Evolutionary conservation across 1,284 basidiomycete genomes (phyloP), one percentile per base, ranked within the genome.

Genomic region (Cronartium quercuum): DNA sequence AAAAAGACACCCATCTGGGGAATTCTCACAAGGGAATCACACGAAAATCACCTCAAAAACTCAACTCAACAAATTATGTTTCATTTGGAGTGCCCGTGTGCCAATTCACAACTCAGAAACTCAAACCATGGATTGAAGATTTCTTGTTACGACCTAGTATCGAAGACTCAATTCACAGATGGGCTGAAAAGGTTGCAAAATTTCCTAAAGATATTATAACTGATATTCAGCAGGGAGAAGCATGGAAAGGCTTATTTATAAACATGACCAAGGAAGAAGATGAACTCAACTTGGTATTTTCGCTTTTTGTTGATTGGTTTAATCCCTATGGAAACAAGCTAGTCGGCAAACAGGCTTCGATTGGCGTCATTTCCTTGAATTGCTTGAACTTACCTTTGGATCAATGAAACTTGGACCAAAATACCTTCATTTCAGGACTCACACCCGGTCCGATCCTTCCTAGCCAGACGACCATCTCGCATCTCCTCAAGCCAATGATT

Each of bases 291-390:
- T 37, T 71, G 13, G 60, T 65, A 24, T 47, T 71, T 21, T 35
- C 5, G 5, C 44, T 71, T 4, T 71, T 51, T 55, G 18, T 69
- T 7, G 57, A 69, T 44, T 69, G 38, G 58, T 70, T 70, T 35
- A 70, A 70, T 21, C 68, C 70, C 7, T 13, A 5, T n/a, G 63
- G 55, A 40, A 65, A 73, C 63, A 73, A 57, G 42, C 24, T 66
- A 0, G n/a, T 63, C 35, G 42, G 62, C 12, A 57, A 40, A 51
- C 41, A 73, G 24, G 10, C 38, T 21, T 73, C 38, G 1, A 10
- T 73, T 21, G 70, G 70, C 12, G 37, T 66, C 10, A 58, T 73
- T 10, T 10, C 40, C 3, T 13, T 73, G 35, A 73, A 38, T 24
- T 65, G 70, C 24, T 29, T 65, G 24, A 73, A 51, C 21, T 37